Evolutionary conservation across 768 basidiomycete genomes (phyloP).

Genomic region (Cyathus striatus): DNA sequence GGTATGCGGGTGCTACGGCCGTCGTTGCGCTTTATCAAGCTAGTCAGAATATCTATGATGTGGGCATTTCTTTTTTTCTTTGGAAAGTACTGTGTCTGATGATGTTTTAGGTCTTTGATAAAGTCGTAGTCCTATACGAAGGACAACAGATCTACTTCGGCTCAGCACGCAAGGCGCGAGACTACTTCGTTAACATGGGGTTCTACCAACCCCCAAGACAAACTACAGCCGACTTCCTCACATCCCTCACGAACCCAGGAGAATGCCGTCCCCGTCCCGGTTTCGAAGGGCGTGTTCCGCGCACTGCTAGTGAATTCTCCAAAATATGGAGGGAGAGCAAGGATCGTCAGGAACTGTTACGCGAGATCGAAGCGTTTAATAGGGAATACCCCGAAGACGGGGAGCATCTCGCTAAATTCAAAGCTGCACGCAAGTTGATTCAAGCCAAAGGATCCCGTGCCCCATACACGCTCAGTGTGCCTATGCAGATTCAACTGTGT

Average conservation of each 20-base stretch:
- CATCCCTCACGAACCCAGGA: background rate
- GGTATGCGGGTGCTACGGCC: background rate
- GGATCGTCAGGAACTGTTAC: no score
- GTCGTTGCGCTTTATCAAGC: constrained; percentile 44
- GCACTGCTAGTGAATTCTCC: constrained; percentile 48
- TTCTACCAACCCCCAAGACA: background rate
- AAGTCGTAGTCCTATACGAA: constrained; percentile 54
- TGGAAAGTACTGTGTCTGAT: constrained; percentile 41
- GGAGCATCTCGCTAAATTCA: no score
- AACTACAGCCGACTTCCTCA: constrained; percentile 54
- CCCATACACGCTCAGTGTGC: no score
- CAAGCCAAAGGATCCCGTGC: no score
- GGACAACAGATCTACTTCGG: constrained; percentile 55
- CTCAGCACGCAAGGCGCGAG: constrained; percentile 18
- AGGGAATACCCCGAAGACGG: no score
- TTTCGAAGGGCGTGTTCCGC: background rate
- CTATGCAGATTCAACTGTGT: no score
- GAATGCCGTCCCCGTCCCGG: background rate
- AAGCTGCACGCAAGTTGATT: no score
- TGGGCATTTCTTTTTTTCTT: constrained; percentile 8
- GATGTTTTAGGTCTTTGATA: constrained; percentile 53
- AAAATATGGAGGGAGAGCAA: no score
- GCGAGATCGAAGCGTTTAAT: no score
- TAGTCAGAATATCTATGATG: constrained; percentile 47
- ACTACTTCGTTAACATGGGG: constrained; percentile 1